Evolutionary conservation across 176 grass and related monocot genomes (phyloP).

Genomic region (Oryza nivara): DNA sequence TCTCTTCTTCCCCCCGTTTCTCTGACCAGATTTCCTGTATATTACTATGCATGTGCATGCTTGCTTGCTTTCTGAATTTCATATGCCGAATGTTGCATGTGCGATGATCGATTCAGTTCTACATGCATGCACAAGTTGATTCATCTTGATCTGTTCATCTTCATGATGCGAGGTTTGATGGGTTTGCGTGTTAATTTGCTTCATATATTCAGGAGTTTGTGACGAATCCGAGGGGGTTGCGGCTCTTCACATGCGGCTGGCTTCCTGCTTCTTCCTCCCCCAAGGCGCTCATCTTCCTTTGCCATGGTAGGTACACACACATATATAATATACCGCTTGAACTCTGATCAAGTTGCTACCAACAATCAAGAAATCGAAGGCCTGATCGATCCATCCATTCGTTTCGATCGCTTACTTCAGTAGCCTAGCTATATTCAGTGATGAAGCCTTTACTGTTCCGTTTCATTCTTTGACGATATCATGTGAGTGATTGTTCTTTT

Average conservation of each 20-base stretch:
- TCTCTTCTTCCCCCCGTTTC: neutral
- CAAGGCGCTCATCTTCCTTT: constrained; percentile 95
- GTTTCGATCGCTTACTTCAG: neutral
- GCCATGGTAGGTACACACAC: constrained; percentile 72
- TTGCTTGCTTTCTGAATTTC: no score
- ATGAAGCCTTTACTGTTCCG: no score
- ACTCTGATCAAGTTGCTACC: no score
- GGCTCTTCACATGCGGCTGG: constrained; percentile 91
- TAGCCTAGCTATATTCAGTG: no score
- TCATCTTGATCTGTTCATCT: no score
- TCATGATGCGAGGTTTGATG: neutral
- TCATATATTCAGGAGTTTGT: constrained; percentile 68
- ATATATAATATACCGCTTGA: no score
- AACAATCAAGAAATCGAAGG: neutral
- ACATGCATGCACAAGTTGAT: neutral
- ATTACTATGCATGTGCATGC: neutral
- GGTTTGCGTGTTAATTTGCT: neutral
- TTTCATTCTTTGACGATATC: no score
- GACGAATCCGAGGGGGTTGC: constrained; percentile 66
- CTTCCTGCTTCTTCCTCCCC: constrained; percentile 62
- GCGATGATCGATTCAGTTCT: no score
- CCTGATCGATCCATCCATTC: neutral
- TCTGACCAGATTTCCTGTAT: neutral
- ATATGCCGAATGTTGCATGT: no score
- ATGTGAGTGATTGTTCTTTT: neutral